Evolutionary conservation across 2,329 filamentous ascomycete species (phyloP).

Genomic region (Fusarium penzigii): DNA sequence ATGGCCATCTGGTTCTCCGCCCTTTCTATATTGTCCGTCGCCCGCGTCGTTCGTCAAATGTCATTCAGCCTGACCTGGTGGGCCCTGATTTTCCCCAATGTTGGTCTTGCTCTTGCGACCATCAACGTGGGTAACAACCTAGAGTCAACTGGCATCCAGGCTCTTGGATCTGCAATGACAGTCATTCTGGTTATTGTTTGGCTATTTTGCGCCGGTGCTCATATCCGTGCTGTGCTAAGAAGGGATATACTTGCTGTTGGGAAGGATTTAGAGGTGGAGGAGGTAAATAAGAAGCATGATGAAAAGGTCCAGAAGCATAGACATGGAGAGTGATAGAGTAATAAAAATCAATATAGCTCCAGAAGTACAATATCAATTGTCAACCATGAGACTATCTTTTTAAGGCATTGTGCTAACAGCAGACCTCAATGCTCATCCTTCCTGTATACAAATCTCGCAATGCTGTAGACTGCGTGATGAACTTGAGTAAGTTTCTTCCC

Average conservation of each 20-base stretch:
- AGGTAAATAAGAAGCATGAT: slow-evolving; percentile 22
- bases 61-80: slow-evolving; percentile 53
- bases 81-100: slow-evolving; percentile 53
- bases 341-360: no score
- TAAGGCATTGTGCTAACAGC: no score
- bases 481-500: no score
- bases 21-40: slow-evolving; percentile 40
- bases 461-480: no score
- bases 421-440: no score
- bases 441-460: no score
- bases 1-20: slow-evolving; percentile 56
- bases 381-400: no score
- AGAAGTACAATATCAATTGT: no score
- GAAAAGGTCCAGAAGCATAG: slow-evolving; percentile 4
- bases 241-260: slow-evolving; percentile 52
- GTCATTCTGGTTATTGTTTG: slow-evolving; percentile 51
- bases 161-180: slow-evolving; percentile 52
- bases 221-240: slow-evolving; percentile 45
- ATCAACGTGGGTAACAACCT: slow-evolving; percentile 52
- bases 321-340: neutral
- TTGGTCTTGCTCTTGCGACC: slow-evolving; percentile 55
- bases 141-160: slow-evolving; percentile 46
- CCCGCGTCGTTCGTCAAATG: slow-evolving; percentile 41
- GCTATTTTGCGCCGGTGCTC: slow-evolving; percentile 46
- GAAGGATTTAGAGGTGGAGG: slow-evolving; percentile 53